Evolutionary conservation across 257 asterid species (phyloP), one percentile per base, ranked within the genome.

Genomic region (Plantago elongata): DNA sequence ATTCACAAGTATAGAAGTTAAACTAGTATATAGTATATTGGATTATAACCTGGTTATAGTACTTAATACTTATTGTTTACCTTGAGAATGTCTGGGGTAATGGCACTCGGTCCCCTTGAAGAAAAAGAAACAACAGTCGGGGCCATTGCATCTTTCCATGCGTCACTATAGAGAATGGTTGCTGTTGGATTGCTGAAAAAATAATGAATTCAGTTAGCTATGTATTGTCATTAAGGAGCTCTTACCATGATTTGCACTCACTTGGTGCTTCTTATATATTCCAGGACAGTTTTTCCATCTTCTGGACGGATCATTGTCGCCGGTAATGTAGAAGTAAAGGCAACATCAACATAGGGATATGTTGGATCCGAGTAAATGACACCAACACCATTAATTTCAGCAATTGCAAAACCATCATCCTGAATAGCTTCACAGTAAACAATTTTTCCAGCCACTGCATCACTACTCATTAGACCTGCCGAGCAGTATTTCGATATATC

Each of bases 281-380:
- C 74, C 17, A 80, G 61, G 40, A 74, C 85, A 1, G 5, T 59
- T 30, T 65, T 45, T 18, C 82, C 82, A 44, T 77, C 81, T 46
- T 74, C 72, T 1, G 81, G 66, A 59, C 69, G 63, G 49, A 80
- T 67, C 16, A 80, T 17, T 5, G 86, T 64, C 5, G 83, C 49
- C n/a, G 86, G 86, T 49, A 80, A 60, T 6, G 86, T 81, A 72
- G 72, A 80, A 55, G 72, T 77, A 62, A 71, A 74, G 75, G 81
- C 77, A 0, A 66, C 63, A 45, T 77, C 86, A 12, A 70, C 80
- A 44, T 71, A 48, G 5, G 46, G 69, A 7, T 67, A 40, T 5
- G 9, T 50, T 22, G 63, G 69, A 51, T 80, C 83, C 0, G 81
- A 57, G 67, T 77, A 74, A 51, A 80, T 77, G 29, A 14, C 61